phyloP scores from a whole-genome alignment of 257 asterid species.

The Apocynum venetum region DNA sequence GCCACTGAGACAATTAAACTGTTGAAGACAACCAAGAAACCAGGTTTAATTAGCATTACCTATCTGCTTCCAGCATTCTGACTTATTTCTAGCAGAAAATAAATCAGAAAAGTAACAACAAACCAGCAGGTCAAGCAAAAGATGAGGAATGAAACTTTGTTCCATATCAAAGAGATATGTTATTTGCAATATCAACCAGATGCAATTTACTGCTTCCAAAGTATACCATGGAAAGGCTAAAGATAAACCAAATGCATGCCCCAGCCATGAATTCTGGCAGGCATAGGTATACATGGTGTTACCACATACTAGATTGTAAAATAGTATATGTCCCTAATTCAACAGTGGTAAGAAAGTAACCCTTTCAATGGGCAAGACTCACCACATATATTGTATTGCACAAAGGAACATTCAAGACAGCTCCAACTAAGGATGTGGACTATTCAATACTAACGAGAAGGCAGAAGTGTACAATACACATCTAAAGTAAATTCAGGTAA shows the following conservation, averaged over 20 bases:
- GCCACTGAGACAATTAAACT: constrained; percentile 94
- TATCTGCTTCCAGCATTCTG: background rate
- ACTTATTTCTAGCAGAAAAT: background rate
- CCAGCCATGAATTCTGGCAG: background rate
- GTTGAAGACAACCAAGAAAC: constrained; percentile 27
- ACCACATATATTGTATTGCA: background rate
- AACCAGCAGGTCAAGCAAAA: background rate
- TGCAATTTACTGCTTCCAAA: background rate
- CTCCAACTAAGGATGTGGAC: background rate
- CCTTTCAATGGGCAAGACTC: background rate
- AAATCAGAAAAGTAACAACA: background rate
- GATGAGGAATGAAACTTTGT: background rate
- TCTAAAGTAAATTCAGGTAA: background rate
- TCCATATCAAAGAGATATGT: background rate
- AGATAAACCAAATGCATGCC: background rate
- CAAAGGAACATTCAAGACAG: background rate
- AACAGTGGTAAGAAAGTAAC: background rate
- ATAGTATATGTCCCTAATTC: background rate
- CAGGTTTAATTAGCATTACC: background rate
- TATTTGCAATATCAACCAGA: background rate
- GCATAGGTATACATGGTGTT: background rate
- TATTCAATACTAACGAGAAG: background rate
- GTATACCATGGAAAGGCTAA: background rate
- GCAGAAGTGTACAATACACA: background rate
- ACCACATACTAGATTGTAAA: background rate